phyloP scores from a whole-genome alignment of 352 stramenopile species.

The Aphanomyces astaci region DNA sequence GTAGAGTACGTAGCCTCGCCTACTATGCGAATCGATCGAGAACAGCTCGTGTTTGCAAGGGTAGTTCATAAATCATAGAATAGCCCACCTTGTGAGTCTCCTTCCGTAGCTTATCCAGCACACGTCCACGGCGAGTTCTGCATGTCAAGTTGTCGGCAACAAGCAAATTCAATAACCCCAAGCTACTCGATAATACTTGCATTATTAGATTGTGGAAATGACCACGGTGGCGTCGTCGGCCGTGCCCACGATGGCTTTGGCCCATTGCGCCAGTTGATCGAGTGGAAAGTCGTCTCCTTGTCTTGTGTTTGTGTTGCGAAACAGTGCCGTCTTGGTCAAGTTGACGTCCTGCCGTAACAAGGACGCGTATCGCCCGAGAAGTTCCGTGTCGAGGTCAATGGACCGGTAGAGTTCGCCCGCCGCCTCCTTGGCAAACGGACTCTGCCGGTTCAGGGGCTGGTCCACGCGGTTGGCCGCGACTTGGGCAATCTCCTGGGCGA shows the following conservation, averaged over 20 bases:
- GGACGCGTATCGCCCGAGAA: neutral
- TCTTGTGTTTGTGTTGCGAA: neutral
- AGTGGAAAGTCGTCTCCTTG: constrained; percentile 11
- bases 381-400: constrained; percentile 3
- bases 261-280: constrained; percentile 2
- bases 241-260: neutral
- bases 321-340: constrained; percentile 6
- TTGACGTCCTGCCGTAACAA: constrained; percentile 15
- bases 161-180: no score
- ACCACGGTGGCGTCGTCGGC: constrained; percentile 19
- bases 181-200: no score
- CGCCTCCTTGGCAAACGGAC: constrained; percentile 7
- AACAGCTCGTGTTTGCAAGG: no score
- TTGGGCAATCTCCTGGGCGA: neutral
- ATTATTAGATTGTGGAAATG: constrained; percentile 4
- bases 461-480: neutral
- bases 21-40: no score
- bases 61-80: no score
- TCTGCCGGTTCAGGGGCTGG: constrained; percentile 8
- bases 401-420: constrained; percentile 6
- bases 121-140: no score
- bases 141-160: neutral
- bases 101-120: no score
- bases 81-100: no score
- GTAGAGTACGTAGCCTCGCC: no score